Conservation (phyloP, 2,329 filamentous ascomycete species). For the Dactylellina parvicollis region DNA sequence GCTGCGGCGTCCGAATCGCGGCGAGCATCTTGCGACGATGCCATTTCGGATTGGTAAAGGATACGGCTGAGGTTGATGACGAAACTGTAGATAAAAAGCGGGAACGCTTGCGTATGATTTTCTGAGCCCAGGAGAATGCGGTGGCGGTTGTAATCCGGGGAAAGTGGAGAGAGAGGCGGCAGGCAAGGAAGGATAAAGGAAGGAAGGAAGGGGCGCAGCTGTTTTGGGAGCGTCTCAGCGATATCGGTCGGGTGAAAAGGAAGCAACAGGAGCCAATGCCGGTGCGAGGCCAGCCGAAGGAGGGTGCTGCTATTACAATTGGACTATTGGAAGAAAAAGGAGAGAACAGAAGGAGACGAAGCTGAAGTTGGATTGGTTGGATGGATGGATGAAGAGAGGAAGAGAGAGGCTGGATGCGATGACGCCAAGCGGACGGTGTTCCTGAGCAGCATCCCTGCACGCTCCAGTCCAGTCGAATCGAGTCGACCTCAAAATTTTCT, state of each 20-base stretch:
- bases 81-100: conserved; percentile 55
- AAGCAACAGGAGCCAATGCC: not conserved
- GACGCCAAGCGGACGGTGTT: not conserved
- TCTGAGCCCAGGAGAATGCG: not conserved
- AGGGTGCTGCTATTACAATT: not conserved
- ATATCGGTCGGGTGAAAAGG: conserved; percentile 1
- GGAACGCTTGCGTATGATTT: not conserved
- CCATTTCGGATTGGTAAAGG: conserved; percentile 59
- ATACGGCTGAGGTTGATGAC: conserved; percentile 39
- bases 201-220: not conserved
- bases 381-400: not conserved
- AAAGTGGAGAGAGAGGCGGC: conserved; percentile 4
- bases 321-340: not conserved
- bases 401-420: not conserved
- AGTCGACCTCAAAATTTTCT: conserved; percentile 32
- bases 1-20: conserved; percentile 61
- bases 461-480: too few species aligned
- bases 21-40: conserved; percentile 54
- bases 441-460: too few species aligned
- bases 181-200: conserved; percentile 22
- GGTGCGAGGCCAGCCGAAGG: not conserved
- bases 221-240: conserved; percentile 18
- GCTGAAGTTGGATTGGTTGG: not conserved
- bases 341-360: not conserved
- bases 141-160: conserved; percentile 2